These are phyloP conservation scores for Ceratobasidium theobromae DNA, from an alignment of 1,284 basidiomycete species.

Conservation along the genomic window DNA sequence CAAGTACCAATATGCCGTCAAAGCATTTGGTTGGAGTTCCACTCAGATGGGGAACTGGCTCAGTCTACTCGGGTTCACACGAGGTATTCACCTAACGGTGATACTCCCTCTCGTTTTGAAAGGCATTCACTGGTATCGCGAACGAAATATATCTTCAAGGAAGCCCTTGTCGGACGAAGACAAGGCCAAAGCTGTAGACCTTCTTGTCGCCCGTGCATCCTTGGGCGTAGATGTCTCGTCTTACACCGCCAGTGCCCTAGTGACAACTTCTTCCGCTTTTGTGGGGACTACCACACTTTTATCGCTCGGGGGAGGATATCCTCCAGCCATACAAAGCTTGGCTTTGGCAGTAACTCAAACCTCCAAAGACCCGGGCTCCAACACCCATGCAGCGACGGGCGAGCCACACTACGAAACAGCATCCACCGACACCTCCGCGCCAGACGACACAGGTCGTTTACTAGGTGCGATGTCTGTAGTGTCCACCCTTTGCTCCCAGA, in stretches of 20 bases:
- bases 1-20: conserved; percentile 70
- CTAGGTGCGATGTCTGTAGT: conserved; percentile 74
- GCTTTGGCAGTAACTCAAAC: conserved; percentile 60
- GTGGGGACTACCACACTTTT: conserved; percentile 46
- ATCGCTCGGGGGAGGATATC: conserved; percentile 60
- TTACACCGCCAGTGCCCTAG: conserved; percentile 19
- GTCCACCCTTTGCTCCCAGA: conserved; percentile 46
- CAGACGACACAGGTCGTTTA: conserved; percentile 50
- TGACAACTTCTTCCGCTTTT: conserved; percentile 15
- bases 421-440: conserved; percentile 35
- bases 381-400: background rate
- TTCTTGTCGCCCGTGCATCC: conserved; percentile 24
- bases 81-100: conserved; percentile 62
- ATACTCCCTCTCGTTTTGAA: conserved; percentile 56
- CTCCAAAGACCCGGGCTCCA: background rate
- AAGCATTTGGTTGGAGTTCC: conserved; percentile 70
- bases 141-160: background rate
- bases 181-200: conserved; percentile 14
- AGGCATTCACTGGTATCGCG: conserved; percentile 21
- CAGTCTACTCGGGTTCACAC: conserved; percentile 58
- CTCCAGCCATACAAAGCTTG: conserved; percentile 65
- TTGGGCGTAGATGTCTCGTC: conserved; percentile 13
- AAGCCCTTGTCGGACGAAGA: background rate
- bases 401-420: background rate
- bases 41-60: conserved; percentile 74